A percentile compares a stretch with the other conserved stretches of the same genome.
These are phyloP conservation scores for Trifolium dubium DNA, from an alignment of 306 rosid species.

Conservation along the genomic window DNA sequence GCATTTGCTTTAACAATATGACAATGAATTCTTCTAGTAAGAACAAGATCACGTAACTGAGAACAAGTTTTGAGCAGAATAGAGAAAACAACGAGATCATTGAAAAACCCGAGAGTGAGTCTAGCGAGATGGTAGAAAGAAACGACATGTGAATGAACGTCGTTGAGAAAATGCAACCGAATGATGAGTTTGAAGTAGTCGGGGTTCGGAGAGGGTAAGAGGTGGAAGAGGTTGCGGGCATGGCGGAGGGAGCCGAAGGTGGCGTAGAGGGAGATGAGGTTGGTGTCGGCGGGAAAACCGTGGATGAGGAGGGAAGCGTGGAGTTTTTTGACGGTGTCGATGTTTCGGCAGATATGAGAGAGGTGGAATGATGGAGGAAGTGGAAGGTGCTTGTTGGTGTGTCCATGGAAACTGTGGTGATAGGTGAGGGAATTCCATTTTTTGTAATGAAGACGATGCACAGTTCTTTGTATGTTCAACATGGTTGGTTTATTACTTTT, in stretches of 20 bases:
- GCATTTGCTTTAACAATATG: constrained; percentile 55
- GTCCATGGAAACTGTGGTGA: not conserved
- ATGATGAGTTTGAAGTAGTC: constrained; percentile 71
- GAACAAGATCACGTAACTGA: constrained; percentile 53
- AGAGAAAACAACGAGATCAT: constrained; percentile 59
- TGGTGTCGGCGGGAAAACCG: constrained; percentile 55
- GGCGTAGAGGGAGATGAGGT: constrained; percentile 62
- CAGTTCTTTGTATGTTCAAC: not conserved
- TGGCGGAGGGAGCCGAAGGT: constrained; percentile 53
- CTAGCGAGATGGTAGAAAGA: constrained; percentile 51
- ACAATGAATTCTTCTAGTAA: constrained; percentile 61
- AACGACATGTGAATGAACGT: constrained; percentile 50
- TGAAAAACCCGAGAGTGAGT: constrained; percentile 31
- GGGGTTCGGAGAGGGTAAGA: constrained; percentile 54
- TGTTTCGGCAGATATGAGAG: constrained; percentile 51
- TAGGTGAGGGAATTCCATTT: constrained; percentile 19
- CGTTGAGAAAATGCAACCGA: constrained; percentile 70
- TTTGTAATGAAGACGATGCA: constrained; percentile 14
- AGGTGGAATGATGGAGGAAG: constrained; percentile 52
- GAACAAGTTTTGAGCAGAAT: constrained; percentile 62
- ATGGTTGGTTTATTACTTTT: constrained; percentile 16
- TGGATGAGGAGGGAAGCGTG: constrained; percentile 59
- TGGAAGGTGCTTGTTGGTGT: not conserved
- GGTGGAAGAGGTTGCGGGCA: constrained; percentile 76
- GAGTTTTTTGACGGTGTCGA: constrained; percentile 53